Conservation (phyloP, 1,284 basidiomycete genomes). For the Cutaneotrichosporon mucoides region DNA sequence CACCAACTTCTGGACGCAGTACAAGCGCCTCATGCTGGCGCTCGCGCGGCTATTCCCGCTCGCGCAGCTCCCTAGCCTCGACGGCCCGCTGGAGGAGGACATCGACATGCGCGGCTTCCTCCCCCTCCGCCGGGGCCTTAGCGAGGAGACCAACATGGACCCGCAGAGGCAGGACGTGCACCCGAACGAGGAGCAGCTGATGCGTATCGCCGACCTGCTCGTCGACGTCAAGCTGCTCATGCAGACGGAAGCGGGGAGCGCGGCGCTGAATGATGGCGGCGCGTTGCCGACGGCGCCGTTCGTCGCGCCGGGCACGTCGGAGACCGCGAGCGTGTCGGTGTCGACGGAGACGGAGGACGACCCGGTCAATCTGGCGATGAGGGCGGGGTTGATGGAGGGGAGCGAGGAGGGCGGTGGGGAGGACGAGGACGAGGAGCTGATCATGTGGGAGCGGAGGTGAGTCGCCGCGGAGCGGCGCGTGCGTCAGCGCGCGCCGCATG, state of each 20-base stretch:
- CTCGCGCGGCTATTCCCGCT: conserved; percentile 68
- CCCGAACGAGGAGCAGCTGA: conserved; percentile 91
- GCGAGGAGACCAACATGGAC: conserved; percentile 23
- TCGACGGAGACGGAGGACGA: conserved; percentile 73
- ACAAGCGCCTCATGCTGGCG: conserved; percentile 63
- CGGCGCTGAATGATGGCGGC: conserved; percentile 2
- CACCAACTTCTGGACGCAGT: conserved; percentile 66
- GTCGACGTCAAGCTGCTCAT: conserved; percentile 60
- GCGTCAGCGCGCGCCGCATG: background rate
- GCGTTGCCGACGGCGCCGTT: conserved; percentile 18
- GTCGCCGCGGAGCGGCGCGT: background rate
- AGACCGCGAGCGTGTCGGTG: conserved; percentile 62
- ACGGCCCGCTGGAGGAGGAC: conserved; percentile 81
- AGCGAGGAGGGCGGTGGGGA: conserved; percentile 41
- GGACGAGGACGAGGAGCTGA: conserved; percentile 45
- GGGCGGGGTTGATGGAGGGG: conserved; percentile 56
- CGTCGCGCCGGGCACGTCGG: conserved; percentile 30
- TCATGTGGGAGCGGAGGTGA: conserved; percentile 34
- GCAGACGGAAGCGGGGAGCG: conserved; percentile 22
- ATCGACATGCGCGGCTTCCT: conserved; percentile 81
- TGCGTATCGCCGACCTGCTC: conserved; percentile 84
- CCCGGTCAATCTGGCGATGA: conserved; percentile 70
- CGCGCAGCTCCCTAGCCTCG: conserved; percentile 60
- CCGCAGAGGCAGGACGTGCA: conserved; percentile 51
- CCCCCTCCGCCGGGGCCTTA: conserved; percentile 62